These are phyloP conservation scores for Xylaria telfairii DNA, from an alignment of 495 filamentous ascomycete species.

Conservation along the genomic window DNA sequence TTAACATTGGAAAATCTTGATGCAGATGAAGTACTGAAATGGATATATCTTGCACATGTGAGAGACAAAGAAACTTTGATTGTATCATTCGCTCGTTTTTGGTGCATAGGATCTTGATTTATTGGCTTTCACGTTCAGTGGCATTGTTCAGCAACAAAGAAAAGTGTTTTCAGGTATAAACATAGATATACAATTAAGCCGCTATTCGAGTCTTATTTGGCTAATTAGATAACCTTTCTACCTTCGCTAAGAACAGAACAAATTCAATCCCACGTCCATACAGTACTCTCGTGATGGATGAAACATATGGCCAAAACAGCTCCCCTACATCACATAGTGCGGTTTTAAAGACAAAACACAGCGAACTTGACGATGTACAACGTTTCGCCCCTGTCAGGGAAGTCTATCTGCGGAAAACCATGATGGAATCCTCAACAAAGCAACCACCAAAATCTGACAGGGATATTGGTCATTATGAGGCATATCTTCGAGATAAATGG, in stretches of 20 bases:
- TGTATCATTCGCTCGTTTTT: neutral
- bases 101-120: neutral
- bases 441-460: constrained; percentile 1
- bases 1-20: neutral
- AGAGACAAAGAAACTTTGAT: constrained; percentile 4
- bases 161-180: neutral
- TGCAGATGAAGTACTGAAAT: too few species aligned
- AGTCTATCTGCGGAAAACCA: neutral
- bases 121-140: neutral
- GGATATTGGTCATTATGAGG: constrained; percentile 14
- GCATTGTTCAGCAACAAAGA: constrained; percentile 12
- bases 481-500: constrained; percentile 32
- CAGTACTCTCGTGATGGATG: neutral
- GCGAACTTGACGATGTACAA: neutral
- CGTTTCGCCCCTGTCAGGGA: neutral
- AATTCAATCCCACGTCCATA: neutral
- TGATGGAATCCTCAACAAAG: neutral
- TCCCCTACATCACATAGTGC: neutral
- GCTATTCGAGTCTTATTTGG: neutral
- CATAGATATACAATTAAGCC: constrained; percentile 1
- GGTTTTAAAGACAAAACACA: neutral
- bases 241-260: neutral
- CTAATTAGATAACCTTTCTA: neutral
- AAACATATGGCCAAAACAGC: neutral
- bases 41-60: too few species aligned